phyloP scores from a whole-genome alignment of 768 basidiomycete genomes.

The Fistulinella prunicolor region DNA sequence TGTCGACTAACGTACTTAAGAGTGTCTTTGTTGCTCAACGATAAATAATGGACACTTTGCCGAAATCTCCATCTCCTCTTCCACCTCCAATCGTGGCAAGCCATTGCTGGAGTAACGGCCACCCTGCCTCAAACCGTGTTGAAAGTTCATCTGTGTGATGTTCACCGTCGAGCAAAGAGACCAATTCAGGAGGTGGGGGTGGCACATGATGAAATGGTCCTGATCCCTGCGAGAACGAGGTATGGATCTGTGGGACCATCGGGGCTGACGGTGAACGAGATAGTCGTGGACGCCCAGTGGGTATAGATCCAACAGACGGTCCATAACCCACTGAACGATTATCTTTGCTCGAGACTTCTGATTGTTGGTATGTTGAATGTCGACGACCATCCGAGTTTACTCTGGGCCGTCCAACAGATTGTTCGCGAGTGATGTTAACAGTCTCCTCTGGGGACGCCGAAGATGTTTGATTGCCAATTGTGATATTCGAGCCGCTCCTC shows the following conservation, averaged over 20 bases:
- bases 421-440: slow-evolving; percentile 17
- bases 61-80: slow-evolving; percentile 63
- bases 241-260: slow-evolving; percentile 35
- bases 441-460: slow-evolving; percentile 18
- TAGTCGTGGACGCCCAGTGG: slow-evolving; percentile 45
- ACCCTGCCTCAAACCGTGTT: slow-evolving; percentile 76
- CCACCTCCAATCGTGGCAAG: slow-evolving; percentile 58
- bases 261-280: slow-evolving; percentile 60
- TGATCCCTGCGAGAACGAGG: slow-evolving; percentile 23
- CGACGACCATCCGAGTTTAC: slow-evolving; percentile 32
- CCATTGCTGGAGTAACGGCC: slow-evolving; percentile 79
- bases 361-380: slow-evolving; percentile 19
- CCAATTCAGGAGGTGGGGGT: slow-evolving; percentile 50
- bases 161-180: slow-evolving; percentile 74
- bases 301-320: slow-evolving; percentile 21
- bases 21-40: slow-evolving; percentile 40
- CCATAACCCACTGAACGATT: slow-evolving; percentile 24
- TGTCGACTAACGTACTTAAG: too few species aligned
- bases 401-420: slow-evolving; percentile 20
- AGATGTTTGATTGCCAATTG: slow-evolving; percentile 15
- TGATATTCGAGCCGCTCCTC: slow-evolving; percentile 33
- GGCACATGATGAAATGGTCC: slow-evolving; percentile 20
- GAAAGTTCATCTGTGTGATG: slow-evolving; percentile 92
- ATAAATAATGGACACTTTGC: slow-evolving; percentile 76
- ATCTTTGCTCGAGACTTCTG: slow-evolving; percentile 22